Evolutionary conservation across 306 rosid genomes (phyloP), one percentile per base, ranked within the genome.

Genomic region (Ormosia emarginata): DNA sequence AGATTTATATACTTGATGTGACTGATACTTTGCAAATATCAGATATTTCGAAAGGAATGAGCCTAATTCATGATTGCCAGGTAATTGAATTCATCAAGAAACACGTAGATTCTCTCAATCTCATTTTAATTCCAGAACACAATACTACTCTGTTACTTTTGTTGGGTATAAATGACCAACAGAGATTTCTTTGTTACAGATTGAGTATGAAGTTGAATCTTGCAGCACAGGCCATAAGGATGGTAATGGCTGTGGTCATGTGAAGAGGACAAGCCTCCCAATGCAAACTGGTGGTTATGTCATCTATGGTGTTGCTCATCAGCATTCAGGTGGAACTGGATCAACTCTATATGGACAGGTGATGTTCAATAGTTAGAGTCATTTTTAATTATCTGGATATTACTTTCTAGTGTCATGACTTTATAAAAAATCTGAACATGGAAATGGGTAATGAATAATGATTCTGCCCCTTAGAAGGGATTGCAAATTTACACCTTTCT

Each of bases 271-370:
- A 66, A 73, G 15, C 62, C 63, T 78, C 2, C 81, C 57, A 3
- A 33, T 90, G 41, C 83, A 86, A 36, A 43, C 36, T 7, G 88
- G 81, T 57, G 92, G 92, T 24, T 88, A 81, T 69, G 17, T 90
- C 13, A 15, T 90, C 75, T 88, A 90, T 36, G 91, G 87, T 69
- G 88, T 81, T 49, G 91, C 90, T 69, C 94, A 90, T 80, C 94
- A 89, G 53, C 94, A 90, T 72, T 64, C 84, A 1, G 91, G 90
- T 8, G 94, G 86, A 29, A 32, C 12, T 3, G 91, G 88, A 17
- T 62, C 90, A 47, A 71, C 92, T 53, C 79, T 90, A 47, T 89
- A 87, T 52, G 79, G 92, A 82, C 82, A 87, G 89, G 94, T 89
- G 46, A 73, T 53, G 12, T 36, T 40, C 24, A 30, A 74, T 40